Percentiles rank a stretch among this genome's conserved stretches.
Conservation (phyloP, 108 stramenopile species). For the Thalassiosira profunda region DNA sequence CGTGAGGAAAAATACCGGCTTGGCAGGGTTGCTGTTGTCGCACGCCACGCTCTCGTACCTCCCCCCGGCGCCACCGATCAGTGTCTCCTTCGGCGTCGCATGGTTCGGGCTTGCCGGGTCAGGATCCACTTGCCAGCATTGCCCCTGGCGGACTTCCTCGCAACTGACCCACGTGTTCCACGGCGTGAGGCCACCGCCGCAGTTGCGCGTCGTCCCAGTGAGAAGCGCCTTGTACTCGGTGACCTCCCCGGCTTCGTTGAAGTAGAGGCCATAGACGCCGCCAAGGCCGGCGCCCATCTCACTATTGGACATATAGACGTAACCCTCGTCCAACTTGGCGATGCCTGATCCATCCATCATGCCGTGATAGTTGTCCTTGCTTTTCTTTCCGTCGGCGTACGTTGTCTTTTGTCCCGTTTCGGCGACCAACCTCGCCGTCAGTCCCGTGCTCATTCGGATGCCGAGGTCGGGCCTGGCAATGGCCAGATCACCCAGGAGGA, state of each 20-base stretch:
- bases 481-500: background rate
- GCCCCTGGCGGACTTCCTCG: background rate
- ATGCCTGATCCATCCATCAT: slow-evolving; percentile 3
- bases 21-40: slow-evolving; percentile 40
- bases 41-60: slow-evolving; percentile 37
- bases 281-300: slow-evolving; percentile 36
- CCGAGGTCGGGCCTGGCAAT: background rate
- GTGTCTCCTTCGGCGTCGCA: background rate
- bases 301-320: slow-evolving; percentile 60
- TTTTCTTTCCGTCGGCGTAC: background rate
- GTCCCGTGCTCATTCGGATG: background rate
- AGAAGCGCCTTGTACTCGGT: slow-evolving; percentile 48
- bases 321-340: background rate
- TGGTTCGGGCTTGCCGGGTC: background rate
- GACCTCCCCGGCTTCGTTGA: slow-evolving; percentile 43
- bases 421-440: background rate
- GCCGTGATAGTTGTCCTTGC: background rate
- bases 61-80: background rate
- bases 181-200: slow-evolving; percentile 40
- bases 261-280: slow-evolving; percentile 58
- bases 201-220: slow-evolving; percentile 47
- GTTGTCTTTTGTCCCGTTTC: background rate
- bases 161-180: slow-evolving; percentile 1
- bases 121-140: slow-evolving; percentile 5
- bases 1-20: slow-evolving; percentile 54